A percentile compares a stretch with the other conserved stretches of the same genome.
Conservation (phyloP, 805 yeast genomes). For the Myxozyma mucilagina region DNA sequence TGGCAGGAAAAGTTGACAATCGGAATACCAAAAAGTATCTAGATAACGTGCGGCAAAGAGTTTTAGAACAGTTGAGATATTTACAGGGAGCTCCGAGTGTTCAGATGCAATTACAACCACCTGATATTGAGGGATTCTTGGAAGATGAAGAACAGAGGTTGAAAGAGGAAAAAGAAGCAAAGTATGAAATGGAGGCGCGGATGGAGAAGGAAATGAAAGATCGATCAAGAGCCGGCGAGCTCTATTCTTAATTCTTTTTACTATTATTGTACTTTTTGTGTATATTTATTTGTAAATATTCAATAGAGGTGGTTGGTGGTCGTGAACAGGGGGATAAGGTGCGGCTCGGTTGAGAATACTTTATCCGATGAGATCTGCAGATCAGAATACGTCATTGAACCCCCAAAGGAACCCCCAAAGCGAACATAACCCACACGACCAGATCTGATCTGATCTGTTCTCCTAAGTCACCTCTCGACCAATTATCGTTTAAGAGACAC, state of each 20-base stretch:
- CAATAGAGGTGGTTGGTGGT: not conserved
- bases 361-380: not conserved
- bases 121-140: constrained; percentile 48
- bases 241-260: constrained; percentile 8
- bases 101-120: constrained; percentile 87
- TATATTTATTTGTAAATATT: not conserved
- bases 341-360: too few relatives aligned
- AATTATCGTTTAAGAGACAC: not conserved
- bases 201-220: constrained; percentile 30
- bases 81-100: constrained; percentile 93
- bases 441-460: not conserved
- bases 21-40: constrained; percentile 79
- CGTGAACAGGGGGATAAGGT: too few relatives aligned
- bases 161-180: constrained; percentile 38
- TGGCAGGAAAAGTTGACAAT: constrained; percentile 80
- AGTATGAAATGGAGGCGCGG: constrained; percentile 18
- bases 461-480: not conserved
- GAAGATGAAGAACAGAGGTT: constrained; percentile 44
- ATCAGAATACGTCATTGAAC: not conserved
- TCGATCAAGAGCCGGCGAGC: constrained; percentile 32
- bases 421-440: too few relatives aligned
- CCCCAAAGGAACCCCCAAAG: not conserved
- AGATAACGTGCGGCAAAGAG: constrained; percentile 72
- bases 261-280: not conserved
- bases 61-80: constrained; percentile 76